phyloP scores from a whole-genome alignment of 371 early-diverging fungal genomes.

The Batrachochytrium dendrobatidis region DNA sequence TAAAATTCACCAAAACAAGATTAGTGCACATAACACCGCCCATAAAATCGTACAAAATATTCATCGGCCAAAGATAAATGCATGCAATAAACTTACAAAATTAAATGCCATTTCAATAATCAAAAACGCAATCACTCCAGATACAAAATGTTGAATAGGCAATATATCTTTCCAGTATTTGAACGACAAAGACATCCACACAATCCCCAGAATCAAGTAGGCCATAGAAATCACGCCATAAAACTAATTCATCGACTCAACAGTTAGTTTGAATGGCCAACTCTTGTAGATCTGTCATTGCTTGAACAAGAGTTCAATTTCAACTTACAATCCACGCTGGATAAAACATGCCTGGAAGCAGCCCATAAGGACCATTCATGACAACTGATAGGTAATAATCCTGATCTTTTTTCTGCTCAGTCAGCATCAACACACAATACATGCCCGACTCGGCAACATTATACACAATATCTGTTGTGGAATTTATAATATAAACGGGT shows the following conservation, averaged over 20 bases:
- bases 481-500: not conserved
- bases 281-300: not conserved
- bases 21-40: not conserved
- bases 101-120: slow-evolving; percentile 86
- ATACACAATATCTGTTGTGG: not conserved
- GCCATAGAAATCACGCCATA: slow-evolving; percentile 50
- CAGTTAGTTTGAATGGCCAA: not conserved
- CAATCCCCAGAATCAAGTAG: slow-evolving; percentile 62
- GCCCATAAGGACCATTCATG: slow-evolving; percentile 74
- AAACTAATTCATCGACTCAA: slow-evolving; percentile 4
- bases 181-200: slow-evolving; percentile 70
- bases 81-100: slow-evolving; percentile 44
- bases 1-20: slow-evolving; percentile 4
- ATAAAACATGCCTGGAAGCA: slow-evolving; percentile 75
- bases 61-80: no score
- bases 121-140: slow-evolving; percentile 73
- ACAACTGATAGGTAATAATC: slow-evolving; percentile 52
- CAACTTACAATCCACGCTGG: slow-evolving; percentile 67
- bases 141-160: slow-evolving; percentile 82
- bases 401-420: slow-evolving; percentile 2
- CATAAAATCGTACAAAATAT: no score
- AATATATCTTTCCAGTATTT: slow-evolving; percentile 80
- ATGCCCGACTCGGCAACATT: not conserved
- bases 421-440: not conserved
- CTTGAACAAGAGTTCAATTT: not conserved